Conservation (phyloP, 148 eudicot genomes). For the Cornus controversa region DNA sequence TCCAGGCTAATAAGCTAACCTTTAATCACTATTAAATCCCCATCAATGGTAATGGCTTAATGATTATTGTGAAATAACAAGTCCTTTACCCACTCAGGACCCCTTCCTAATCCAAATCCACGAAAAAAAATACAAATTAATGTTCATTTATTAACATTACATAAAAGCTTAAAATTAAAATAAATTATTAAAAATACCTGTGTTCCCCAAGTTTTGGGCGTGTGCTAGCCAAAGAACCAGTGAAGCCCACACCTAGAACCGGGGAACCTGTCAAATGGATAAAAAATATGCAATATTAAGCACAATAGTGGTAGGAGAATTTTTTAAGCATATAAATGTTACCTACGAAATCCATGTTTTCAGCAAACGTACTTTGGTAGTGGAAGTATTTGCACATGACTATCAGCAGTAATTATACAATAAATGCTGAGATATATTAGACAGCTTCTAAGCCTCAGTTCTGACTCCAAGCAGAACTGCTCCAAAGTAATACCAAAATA, state of each 20-base stretch:
- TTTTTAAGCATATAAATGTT: not conserved
- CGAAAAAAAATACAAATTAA: not conserved
- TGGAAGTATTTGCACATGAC: not conserved
- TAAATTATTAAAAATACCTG: conserved; percentile 41
- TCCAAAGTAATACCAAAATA: not conserved
- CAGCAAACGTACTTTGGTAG: not conserved
- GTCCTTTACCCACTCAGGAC: not conserved
- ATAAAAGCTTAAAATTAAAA: not conserved
- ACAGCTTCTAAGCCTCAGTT: not conserved
- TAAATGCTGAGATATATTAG: not conserved
- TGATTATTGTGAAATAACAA: too few species aligned
- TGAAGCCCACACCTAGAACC: conserved; percentile 85
- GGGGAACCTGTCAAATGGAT: conserved; percentile 48
- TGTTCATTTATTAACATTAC: too few species aligned
- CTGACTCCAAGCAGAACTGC: not conserved
- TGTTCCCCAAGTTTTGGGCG: conserved; percentile 83
- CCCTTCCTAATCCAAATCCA: not conserved
- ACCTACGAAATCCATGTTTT: not conserved
- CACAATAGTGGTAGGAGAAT: not conserved
- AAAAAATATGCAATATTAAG: not conserved
- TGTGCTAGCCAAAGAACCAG: conserved; percentile 73
- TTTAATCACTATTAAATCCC: too few species aligned
- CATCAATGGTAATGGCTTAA: too few species aligned
- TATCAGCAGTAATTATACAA: not conserved
- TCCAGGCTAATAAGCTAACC: not conserved